phyloP scores from a whole-genome alignment of 1,284 basidiomycete genomes.

The Melampsora medusae region DNA sequence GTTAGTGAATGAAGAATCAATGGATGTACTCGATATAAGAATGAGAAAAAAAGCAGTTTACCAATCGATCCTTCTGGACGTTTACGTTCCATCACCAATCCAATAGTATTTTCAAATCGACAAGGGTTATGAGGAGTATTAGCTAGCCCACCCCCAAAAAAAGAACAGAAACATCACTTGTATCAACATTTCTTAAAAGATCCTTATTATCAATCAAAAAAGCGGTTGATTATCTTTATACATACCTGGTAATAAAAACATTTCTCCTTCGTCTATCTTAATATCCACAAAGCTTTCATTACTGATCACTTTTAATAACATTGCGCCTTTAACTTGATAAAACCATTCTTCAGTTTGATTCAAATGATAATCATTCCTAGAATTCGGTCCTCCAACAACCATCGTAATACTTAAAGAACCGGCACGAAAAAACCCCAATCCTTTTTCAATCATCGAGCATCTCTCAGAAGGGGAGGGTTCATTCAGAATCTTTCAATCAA shows the following conservation, averaged over 20 bases:
- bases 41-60: background rate
- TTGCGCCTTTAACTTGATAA: conserved; percentile 82
- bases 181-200: no score
- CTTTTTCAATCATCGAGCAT: background rate
- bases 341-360: conserved; percentile 98
- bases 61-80: conserved; percentile 62
- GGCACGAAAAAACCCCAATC: background rate
- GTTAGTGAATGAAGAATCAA: no score
- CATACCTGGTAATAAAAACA: conserved; percentile 86
- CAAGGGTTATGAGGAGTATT: conserved; percentile 95
- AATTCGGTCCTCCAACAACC: conserved; percentile 89
- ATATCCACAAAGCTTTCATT: conserved; percentile 84
- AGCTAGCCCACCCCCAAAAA: conserved; percentile 58
- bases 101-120: conserved; percentile 83
- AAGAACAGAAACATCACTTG: background rate
- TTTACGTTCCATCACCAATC: conserved; percentile 89
- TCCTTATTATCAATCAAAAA: no score
- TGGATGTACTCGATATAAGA: no score
- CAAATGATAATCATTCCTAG: conserved; percentile 84
- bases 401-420: conserved; percentile 64
- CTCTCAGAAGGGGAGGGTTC: no score
- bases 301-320: conserved; percentile 83
- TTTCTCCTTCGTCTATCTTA: conserved; percentile 85
- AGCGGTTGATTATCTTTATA: no score
- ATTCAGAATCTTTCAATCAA: no score